Conservation (phyloP, 306 rosid genomes). For the Cucurbita moschata region DNA sequence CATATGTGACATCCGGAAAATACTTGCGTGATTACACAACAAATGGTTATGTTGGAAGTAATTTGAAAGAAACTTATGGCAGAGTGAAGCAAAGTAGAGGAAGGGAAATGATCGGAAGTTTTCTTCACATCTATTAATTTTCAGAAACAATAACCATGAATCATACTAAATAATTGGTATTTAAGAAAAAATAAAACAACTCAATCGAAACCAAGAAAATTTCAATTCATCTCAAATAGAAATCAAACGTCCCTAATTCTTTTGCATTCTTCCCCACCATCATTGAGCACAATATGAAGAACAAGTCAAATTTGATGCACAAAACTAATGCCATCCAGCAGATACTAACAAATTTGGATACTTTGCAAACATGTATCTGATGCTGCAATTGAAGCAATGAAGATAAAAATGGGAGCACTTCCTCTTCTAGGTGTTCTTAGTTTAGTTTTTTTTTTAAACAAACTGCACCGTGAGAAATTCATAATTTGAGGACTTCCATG, state of each 20-base stretch:
- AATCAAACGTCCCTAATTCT: neutral
- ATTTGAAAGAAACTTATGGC: neutral
- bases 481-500: neutral
- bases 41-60: neutral
- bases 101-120: neutral
- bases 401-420: neutral
- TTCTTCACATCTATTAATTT: neutral
- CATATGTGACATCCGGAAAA: neutral
- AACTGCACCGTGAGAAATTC: neutral
- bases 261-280: neutral
- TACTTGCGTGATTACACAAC: neutral
- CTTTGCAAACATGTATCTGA: neutral
- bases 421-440: neutral
- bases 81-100: neutral
- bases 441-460: neutral
- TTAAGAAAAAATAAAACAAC: neutral
- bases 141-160: neutral
- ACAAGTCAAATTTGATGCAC: neutral
- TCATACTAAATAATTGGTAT: neutral
- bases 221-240: neutral
- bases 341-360: neutral
- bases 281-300: neutral
- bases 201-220: neutral
- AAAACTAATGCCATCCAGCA: neutral
- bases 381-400: neutral